Evolutionary conservation across 805 yeast species (phyloP), one percentile per base, ranked within the genome.

Genomic region (Phaffomyces antillensis): DNA sequence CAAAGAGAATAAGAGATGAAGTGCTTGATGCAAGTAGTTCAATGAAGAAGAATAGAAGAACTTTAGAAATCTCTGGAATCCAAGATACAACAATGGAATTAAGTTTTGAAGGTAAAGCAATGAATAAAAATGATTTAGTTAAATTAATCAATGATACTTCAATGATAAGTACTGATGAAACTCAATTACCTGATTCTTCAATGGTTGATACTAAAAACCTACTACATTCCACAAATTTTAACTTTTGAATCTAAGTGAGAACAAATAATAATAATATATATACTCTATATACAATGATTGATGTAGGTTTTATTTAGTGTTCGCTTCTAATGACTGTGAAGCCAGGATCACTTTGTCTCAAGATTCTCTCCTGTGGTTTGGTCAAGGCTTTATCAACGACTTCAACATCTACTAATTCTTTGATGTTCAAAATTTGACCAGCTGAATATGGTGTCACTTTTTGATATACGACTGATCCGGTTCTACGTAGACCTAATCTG

Each of bases 331-430:
- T 74, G 35, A 79, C 71, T 13, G 62, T 61, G 52, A 77, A 86
- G 0, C 93, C 95, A 11, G 87, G 81, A 39, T 76, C 74, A 41
- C 50, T 47, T 59, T 75, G 83, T 65, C 90, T 75, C 36, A 68
- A 67, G 10, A 55, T 59, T 44, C 81, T 70, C 62, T 80, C 70
- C 57, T 85, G 73, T 16, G 65, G 62, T 43, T 71, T 73, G 1
- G 79, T 64, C 53, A 79, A 64, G 17, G 67, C 67, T 26, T 70
- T 65, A 37, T 79, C 81, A 11, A 83, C 79, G 33, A 88, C 67
- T 54, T 88, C 91, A 26, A 91, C 93, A 40, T 76, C 77, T 9
- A 91, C 90, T 45, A 91, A 70, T 63, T 91, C 97, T 64, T 91
- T 91, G 39, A 91, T 86, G 47, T 75, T 71, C 30, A 87, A 78